Conservation (phyloP, 192 early-diverging fungal genomes). For the Dissophora globulifera region DNA sequence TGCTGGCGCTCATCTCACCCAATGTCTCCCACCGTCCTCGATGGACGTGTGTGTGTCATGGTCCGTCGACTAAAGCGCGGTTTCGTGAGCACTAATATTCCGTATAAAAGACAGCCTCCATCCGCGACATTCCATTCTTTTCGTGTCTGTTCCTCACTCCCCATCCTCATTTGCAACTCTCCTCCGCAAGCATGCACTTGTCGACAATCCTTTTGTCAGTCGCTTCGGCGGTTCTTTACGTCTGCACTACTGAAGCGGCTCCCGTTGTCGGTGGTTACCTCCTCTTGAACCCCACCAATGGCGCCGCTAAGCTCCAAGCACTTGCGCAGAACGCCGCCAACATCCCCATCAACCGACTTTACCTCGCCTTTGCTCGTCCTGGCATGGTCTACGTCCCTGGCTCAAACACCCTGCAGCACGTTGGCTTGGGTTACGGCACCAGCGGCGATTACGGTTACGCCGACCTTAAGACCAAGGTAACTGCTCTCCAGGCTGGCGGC, state of each 20-base stretch:
- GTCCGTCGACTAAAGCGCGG: too few species aligned
- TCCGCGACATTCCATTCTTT: too few species aligned
- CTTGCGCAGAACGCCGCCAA: conserved; percentile 42
- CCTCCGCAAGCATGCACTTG: conserved; percentile 28
- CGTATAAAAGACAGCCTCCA: too few species aligned
- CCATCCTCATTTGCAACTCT: not conserved
- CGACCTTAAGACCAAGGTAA: conserved; percentile 29
- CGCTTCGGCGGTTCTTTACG: conserved; percentile 24
- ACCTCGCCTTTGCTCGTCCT: conserved; percentile 39
- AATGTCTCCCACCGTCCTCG: not conserved
- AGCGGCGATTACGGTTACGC: conserved; percentile 40
- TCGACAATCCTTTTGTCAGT: conserved; percentile 28
- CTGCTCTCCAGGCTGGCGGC: conserved; percentile 25
- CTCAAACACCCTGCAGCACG: conserved; percentile 43
- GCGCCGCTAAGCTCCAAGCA: conserved; percentile 42
- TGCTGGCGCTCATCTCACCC: not conserved
- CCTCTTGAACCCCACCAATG: conserved; percentile 37
- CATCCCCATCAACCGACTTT: conserved; percentile 43
- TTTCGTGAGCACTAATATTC: too few species aligned
- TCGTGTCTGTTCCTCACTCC: not conserved
- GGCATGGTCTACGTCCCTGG: conserved; percentile 46
- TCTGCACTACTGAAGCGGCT: conserved; percentile 6
- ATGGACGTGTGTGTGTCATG: too few species aligned
- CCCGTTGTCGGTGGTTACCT: conserved; percentile 43
- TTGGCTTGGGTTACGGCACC: conserved; percentile 37